Conservation (phyloP, 805 yeast genomes). For the Sugiyamaella lignohabitans region DNA sequence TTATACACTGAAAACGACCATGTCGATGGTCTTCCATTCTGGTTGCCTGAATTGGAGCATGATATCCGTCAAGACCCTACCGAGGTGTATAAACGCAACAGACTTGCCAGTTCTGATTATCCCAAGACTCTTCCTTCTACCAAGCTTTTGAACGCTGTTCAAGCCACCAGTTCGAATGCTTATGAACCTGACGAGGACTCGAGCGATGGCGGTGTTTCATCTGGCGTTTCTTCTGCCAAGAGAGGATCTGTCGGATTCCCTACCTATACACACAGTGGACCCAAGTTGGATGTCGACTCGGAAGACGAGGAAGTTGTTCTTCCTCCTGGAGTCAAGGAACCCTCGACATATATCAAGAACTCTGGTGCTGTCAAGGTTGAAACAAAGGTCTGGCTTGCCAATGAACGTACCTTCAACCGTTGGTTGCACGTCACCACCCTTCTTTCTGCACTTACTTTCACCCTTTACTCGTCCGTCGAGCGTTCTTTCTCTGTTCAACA, state of each 20-base stretch:
- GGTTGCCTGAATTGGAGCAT: constrained; percentile 83
- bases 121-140: constrained; percentile 3
- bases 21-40: constrained; percentile 83
- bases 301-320: constrained; percentile 80
- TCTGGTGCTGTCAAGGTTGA: constrained; percentile 91
- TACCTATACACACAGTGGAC: neutral
- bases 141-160: neutral
- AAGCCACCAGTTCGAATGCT: neutral
- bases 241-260: constrained; percentile 7
- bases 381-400: constrained; percentile 97
- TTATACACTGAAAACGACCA: constrained; percentile 86
- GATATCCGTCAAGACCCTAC: constrained; percentile 75
- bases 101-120: constrained; percentile 25
- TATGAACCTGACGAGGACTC: constrained; percentile 40
- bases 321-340: constrained; percentile 86
- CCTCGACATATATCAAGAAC: constrained; percentile 70
- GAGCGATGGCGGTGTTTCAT: constrained; percentile 27
- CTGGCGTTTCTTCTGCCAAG: constrained; percentile 3
- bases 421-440: constrained; percentile 90
- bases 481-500: constrained; percentile 49
- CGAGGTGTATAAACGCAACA: constrained; percentile 65
- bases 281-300: constrained; percentile 38
- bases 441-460: constrained; percentile 76
- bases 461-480: constrained; percentile 70
- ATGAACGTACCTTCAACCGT: constrained; percentile 92